Evolutionary conservation across 2,329 filamentous ascomycete genomes (phyloP), one percentile per base, ranked within the genome.

Genomic region (Pseudofabraea citricarpa): DNA sequence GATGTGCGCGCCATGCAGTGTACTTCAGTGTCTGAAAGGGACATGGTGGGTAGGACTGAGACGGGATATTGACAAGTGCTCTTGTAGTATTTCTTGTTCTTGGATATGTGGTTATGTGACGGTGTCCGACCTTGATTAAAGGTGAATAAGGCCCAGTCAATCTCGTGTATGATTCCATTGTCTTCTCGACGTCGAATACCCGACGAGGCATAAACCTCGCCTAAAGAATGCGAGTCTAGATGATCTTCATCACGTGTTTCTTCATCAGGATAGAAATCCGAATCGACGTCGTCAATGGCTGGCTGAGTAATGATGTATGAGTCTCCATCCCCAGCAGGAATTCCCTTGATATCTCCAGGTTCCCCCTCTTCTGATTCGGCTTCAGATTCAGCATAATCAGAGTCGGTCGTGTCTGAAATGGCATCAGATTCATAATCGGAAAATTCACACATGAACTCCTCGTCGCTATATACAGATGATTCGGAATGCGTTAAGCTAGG

Each of bases 111-210:
- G 55, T 96, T 96, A 46, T 79, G 75, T 0, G 76, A 71, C 3
- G 91, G 87, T 12, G 83, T 69, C 1, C 91, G 80, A 9, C 83
- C 75, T 4, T 83, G 72, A 9, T 84, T 71, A 50, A 97, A 87
- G 53, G 87, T 81, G 55, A 97, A 90, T 2, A 97, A 70, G 0
- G 90, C 90, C 91, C 91, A 97, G 63, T 97, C 91, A 35, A 97
- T 90, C 63, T 97, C 91, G 61, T 96, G 91, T 5, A 87, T 72
- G 19, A 94, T 69, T 4, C 84, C 82, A 48, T 85, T 74, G 46
- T 83, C 76, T 40, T 72, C 75, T 60, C 86, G 83, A 22, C 91
- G 81, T 4, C 89, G 81, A 46, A 97, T 85, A 6, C 91, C 91
- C 18, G 90, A 95, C 0, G 89, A 94, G 1, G 91, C 91, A 57